A percentile compares a stretch with the other conserved stretches of the same genome.
Evolutionary conservation across 164 flowering plant species (phyloP).

Genomic region (Vitis amurensis): DNA sequence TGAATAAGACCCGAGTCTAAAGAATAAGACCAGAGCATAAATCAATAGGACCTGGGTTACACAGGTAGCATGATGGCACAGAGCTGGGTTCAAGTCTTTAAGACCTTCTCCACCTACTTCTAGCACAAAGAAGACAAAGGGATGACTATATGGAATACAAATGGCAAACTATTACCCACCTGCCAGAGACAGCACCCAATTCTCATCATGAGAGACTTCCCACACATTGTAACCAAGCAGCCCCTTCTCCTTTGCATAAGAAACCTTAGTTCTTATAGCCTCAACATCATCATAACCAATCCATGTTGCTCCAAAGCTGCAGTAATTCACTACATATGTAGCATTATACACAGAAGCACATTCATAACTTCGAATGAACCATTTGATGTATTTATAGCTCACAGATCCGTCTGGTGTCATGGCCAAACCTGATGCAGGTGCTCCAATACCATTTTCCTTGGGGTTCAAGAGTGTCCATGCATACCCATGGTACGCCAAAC

Average conservation of each 20-base stretch:
- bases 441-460: conserved; percentile 6
- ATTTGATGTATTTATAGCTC: conserved; percentile 14
- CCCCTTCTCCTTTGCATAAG: conserved; percentile 17
- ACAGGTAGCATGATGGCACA: too few relatives aligned
- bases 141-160: too few relatives aligned
- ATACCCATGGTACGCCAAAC: conserved; percentile 27
- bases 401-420: conserved; percentile 12
- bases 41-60: too few relatives aligned
- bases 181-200: conserved; percentile 13
- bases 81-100: too few relatives aligned
- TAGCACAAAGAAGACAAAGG: too few relatives aligned
- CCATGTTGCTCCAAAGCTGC: conserved; percentile 19
- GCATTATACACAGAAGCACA: conserved; percentile 17
- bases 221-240: conserved; percentile 18
- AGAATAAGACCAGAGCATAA: too few relatives aligned
- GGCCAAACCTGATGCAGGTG: conserved; percentile 18
- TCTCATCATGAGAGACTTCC: conserved; percentile 14
- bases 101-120: too few relatives aligned
- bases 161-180: background rate
- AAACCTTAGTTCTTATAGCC: conserved; percentile 12
- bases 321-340: conserved; percentile 27
- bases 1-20: too few relatives aligned
- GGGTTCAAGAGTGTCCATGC: conserved; percentile 24
- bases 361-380: conserved; percentile 6
- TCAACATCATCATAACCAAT: conserved; percentile 25